Evolutionary conservation across 106 monocot genomes (phyloP).

Genomic region (Iris macrosiphon): DNA sequence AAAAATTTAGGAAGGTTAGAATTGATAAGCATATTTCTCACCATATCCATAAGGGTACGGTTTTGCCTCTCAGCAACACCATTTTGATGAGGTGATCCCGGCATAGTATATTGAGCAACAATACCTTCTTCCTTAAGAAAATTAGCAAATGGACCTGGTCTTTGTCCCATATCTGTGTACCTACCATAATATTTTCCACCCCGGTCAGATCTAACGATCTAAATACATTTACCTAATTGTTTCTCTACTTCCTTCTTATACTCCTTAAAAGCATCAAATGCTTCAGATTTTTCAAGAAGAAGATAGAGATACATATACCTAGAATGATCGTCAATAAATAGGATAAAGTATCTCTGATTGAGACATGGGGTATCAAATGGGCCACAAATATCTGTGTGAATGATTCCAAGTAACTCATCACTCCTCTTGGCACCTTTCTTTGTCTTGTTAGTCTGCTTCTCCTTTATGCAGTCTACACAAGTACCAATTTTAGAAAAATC

Average conservation of each 20-base stretch:
- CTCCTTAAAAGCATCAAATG: too few species aligned
- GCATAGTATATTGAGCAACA: slow-evolving; percentile 1
- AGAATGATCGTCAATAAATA: too few species aligned
- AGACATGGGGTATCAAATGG: too few species aligned
- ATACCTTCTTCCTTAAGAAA: slow-evolving; percentile 3
- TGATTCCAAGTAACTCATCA: not conserved
- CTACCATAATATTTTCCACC: slow-evolving; percentile 7
- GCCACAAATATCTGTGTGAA: not conserved
- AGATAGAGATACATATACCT: too few species aligned
- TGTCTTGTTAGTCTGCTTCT: slow-evolving; percentile 1
- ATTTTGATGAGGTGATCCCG: slow-evolving; percentile 1
- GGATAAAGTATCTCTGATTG: too few species aligned
- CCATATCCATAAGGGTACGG: slow-evolving; percentile 4
- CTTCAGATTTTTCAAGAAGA: too few species aligned
- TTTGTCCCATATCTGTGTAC: slow-evolving; percentile 1
- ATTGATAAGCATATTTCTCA: slow-evolving; percentile 1
- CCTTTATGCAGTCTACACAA: slow-evolving; percentile 9
- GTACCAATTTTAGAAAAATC: not conserved
- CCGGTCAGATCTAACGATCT: slow-evolving; percentile 2
- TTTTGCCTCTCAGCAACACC: not conserved
- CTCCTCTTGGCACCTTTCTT: slow-evolving; percentile 11
- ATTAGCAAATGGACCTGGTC: slow-evolving; percentile 6
- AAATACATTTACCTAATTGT: not conserved
- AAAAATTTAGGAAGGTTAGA: not conserved
- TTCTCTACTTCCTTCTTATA: slow-evolving; percentile 3